These are phyloP conservation scores for Gaeumannomyces sp. DNA, from an alignment of 2,329 filamentous ascomycete genomes.

Conservation along the genomic window DNA sequence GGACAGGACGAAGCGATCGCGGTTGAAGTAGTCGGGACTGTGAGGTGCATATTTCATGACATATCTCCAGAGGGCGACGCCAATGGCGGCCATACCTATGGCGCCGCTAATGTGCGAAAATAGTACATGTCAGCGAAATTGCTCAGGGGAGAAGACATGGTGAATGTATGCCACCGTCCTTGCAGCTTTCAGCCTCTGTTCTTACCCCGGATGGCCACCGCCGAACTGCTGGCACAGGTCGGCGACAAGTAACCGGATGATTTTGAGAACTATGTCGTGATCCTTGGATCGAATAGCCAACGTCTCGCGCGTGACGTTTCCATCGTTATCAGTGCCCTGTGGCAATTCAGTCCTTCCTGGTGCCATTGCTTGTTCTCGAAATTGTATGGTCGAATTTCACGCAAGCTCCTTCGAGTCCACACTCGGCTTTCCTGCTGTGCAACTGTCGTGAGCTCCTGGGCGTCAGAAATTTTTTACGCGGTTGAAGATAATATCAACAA, in stretches of 20 bases:
- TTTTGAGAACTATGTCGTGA: constrained; percentile 46
- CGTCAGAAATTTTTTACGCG: too few relatives aligned
- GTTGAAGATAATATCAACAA: too few relatives aligned
- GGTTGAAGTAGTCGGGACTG: constrained; percentile 47
- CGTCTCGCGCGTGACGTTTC: neutral
- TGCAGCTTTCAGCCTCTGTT: neutral
- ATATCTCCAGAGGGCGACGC: constrained; percentile 47
- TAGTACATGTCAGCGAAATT: neutral
- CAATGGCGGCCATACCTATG: constrained; percentile 31
- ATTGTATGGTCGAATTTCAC: too few relatives aligned
- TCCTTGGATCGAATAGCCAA: neutral
- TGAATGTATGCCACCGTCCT: neutral
- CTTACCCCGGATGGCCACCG: constrained; percentile 61
- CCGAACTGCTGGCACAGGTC: constrained; percentile 66
- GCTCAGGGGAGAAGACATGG: neutral
- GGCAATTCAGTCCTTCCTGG: neutral
- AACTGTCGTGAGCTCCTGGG: neutral
- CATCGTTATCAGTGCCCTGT: neutral
- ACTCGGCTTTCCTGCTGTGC: too few relatives aligned
- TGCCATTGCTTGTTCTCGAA: neutral
- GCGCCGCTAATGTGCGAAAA: constrained; percentile 18
- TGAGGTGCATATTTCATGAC: constrained; percentile 51
- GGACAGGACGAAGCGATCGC: constrained; percentile 54
- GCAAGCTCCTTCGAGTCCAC: neutral
- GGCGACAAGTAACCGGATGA: constrained; percentile 57